Evolutionary conservation across 495 filamentous ascomycete genomes (phyloP).

Genomic region (Pseudoneurospora amorphoporcata): DNA sequence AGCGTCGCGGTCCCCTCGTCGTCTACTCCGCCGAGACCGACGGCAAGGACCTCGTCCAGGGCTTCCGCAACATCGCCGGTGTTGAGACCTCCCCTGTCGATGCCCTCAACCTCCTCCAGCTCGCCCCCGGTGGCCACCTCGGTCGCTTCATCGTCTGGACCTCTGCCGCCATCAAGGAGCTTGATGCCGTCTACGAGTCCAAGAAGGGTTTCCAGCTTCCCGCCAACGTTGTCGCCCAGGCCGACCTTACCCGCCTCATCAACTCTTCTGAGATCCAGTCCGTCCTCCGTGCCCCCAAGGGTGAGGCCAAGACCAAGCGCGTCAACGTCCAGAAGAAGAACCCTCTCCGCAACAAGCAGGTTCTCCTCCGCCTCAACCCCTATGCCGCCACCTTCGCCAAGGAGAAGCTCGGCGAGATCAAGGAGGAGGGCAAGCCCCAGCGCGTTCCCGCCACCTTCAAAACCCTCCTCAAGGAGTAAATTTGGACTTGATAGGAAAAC

Average conservation of each 20-base stretch:
- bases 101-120: constrained; percentile 95
- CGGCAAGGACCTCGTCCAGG: constrained; percentile 79
- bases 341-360: constrained; percentile 94
- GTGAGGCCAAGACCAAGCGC: constrained; percentile 84
- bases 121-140: constrained; percentile 96
- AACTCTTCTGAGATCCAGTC: constrained; percentile 97
- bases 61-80: constrained; percentile 97
- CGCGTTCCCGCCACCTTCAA: constrained; percentile 27
- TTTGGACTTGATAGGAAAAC: background rate
- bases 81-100: constrained; percentile 95
- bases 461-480: constrained; percentile 26
- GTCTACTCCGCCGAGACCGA: constrained; percentile 92
- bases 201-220: constrained; percentile 99
- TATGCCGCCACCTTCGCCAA: constrained; percentile 82
- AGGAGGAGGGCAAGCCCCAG: constrained; percentile 29
- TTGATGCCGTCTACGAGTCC: constrained; percentile 91
- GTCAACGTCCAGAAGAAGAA: constrained; percentile 96
- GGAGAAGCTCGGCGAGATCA: constrained; percentile 41
- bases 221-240: constrained; percentile 74
- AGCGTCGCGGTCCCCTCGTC: constrained; percentile 92
- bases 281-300: constrained; percentile 80
- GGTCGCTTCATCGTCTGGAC: constrained; percentile 99
- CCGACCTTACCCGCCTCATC: constrained; percentile 92
- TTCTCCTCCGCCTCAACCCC: constrained; percentile 92
- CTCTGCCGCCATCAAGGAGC: constrained; percentile 87